Base-by-base conservation (phyloP, 2,329 filamentous ascomycete species). In the Blastomyces silverae region DNA sequence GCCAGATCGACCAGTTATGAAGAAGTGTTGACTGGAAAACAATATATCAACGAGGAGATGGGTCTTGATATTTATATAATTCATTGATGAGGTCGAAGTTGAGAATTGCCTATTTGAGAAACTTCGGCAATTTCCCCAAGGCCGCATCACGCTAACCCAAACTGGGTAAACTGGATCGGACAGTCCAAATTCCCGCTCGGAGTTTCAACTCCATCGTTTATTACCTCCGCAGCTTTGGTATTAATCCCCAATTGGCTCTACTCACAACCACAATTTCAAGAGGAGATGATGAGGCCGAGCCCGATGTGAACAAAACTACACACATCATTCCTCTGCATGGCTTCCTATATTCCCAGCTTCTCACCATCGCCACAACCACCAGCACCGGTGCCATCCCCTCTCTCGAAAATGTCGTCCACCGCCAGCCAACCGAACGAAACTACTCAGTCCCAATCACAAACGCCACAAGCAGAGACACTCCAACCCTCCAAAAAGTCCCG, bases 401-500 rank as follows among this genome's bases (percentile, higher is more conserved):
- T n/a, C n/a, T 25, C 28, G 8, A 52, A 48, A 46, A 52, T 62
- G 46, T 37, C 48, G 8, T 39, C 46, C 60, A 22, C 17, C 60
- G 22, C 31, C 60, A 48, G 25, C 57, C 39, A 60, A 42, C 25
- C 56, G n/a, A 25, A 28, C 37, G 52, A 57, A 22, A 20, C 52
- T 17, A 3, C 52, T 17, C 10, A 59, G 44, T 34, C 63, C 4
- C 64, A 39, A 28, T 56, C 22, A 44, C 64, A 31, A 44, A 62
- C 65, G 62, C 64, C 37, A 58, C 56, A 44, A 58, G 34, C 20
- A 17, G n/a, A 28, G 10, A 50, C 64, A 37, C 48, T 48, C 31
- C 44, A 58, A 63, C 62, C 52, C 28, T 28, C 53, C 15, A 39
- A 46, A 34, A 48, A 62, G 64, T 66, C 71, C 50, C 68, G 66